Conservation (phyloP, 2,329 filamentous ascomycete species). For the Claviceps sp. region DNA sequence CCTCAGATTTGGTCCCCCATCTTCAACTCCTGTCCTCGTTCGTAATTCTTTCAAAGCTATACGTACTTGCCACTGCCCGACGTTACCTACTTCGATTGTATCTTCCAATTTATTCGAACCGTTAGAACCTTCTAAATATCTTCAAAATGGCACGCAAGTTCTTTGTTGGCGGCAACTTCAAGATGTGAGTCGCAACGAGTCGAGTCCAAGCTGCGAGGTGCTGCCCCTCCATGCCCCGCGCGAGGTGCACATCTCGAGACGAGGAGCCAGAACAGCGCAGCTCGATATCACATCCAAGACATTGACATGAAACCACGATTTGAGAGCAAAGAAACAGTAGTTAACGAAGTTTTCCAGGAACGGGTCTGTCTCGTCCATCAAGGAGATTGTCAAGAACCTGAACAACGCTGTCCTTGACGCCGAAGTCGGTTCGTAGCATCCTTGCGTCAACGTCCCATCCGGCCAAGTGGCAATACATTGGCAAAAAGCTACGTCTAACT, state of each 20-base stretch:
- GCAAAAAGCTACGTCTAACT: background rate
- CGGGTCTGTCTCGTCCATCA: slow-evolving; percentile 79
- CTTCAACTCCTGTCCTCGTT: background rate
- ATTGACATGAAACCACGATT: background rate
- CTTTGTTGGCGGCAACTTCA: slow-evolving; percentile 98
- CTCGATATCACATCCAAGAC: background rate
- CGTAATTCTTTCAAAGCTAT: background rate
- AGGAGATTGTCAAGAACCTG: slow-evolving; percentile 77
- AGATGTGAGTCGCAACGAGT: slow-evolving; percentile 57
- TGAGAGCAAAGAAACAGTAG: background rate
- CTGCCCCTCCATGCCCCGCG: slow-evolving; percentile 15
- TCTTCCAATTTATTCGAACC: background rate
- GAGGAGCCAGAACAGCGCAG: slow-evolving; percentile 18
- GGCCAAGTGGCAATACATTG: background rate
- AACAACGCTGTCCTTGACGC: slow-evolving; percentile 73
- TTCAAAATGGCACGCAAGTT: slow-evolving; percentile 75
- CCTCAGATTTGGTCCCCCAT: background rate
- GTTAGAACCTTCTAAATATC: background rate
- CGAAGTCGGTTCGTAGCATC: slow-evolving; percentile 48
- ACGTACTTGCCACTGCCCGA: background rate
- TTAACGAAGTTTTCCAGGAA: slow-evolving; percentile 49
- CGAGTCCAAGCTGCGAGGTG: background rate
- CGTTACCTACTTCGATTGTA: background rate
- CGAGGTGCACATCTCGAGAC: slow-evolving; percentile 6
- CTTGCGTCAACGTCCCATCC: slow-evolving; percentile 1